phyloP scores from a whole-genome alignment of 257 asterid genomes.

The Jasminum sambac region DNA sequence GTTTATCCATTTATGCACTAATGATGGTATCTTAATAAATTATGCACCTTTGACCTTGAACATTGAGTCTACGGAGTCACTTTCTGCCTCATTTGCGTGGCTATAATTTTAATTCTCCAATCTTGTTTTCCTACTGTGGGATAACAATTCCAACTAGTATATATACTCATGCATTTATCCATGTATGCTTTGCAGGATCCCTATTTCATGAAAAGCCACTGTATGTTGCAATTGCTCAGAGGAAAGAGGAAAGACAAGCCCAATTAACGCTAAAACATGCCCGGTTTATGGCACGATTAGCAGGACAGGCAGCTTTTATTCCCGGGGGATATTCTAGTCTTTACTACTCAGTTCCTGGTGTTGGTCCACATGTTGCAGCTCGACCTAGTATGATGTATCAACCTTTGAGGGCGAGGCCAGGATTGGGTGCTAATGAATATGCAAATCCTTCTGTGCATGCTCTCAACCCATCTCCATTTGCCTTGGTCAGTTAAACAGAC shows the following conservation, averaged over 20 bases:
- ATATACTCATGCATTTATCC: not conserved
- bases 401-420: slow-evolving; percentile 56
- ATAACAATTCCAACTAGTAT: not conserved
- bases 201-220: slow-evolving; percentile 73
- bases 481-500: slow-evolving; percentile 49
- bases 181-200: slow-evolving; percentile 45
- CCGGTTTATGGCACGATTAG: slow-evolving; percentile 50
- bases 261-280: slow-evolving; percentile 57
- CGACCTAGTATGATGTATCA: slow-evolving; percentile 56
- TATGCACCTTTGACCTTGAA: not conserved
- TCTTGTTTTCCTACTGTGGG: slow-evolving; percentile 3
- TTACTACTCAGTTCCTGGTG: slow-evolving; percentile 56
- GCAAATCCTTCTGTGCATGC: slow-evolving; percentile 43
- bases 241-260: slow-evolving; percentile 80
- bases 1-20: slow-evolving; percentile 6
- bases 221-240: slow-evolving; percentile 81
- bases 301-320: slow-evolving; percentile 51
- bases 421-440: slow-evolving; percentile 64
- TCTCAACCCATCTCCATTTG: slow-evolving; percentile 49
- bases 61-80: not conserved
- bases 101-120: not conserved
- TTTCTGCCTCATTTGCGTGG: not conserved
- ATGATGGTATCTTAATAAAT: not conserved
- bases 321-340: slow-evolving; percentile 66
- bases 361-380: slow-evolving; percentile 49